phyloP scores from a whole-genome alignment of 2,329 filamentous ascomycete genomes.

The Monosporascus sp. region DNA sequence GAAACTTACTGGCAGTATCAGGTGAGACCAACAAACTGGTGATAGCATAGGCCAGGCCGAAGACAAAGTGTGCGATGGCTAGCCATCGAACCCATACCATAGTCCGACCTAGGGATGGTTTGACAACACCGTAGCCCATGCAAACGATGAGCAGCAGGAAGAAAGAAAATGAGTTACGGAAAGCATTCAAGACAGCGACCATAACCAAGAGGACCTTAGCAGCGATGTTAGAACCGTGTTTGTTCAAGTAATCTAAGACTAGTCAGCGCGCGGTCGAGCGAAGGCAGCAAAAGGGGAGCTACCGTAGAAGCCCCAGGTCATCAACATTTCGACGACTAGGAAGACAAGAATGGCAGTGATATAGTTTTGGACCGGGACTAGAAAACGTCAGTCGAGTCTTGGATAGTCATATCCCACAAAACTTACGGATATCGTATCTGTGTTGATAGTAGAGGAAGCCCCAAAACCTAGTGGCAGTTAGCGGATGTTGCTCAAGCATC shows the following conservation, averaged over 20 bases:
- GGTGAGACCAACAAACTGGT: conserved; percentile 85
- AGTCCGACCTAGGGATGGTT: conserved; percentile 81
- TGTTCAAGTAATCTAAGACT: conserved; percentile 76
- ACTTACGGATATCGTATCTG: conserved; percentile 77
- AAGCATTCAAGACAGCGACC: conserved; percentile 90
- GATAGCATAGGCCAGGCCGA: conserved; percentile 88
- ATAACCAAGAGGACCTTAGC: conserved; percentile 84
- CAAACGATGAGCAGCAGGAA: conserved; percentile 96
- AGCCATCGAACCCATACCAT: conserved; percentile 93
- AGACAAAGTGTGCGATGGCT: conserved; percentile 88
- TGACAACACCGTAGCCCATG: conserved; percentile 99
- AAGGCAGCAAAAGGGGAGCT: conserved; percentile 9
- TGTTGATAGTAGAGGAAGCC: conserved; percentile 94
- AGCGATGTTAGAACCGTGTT: conserved; percentile 75
- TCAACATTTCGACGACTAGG: conserved; percentile 89
- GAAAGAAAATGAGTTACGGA: conserved; percentile 95
- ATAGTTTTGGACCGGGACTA: conserved; percentile 95
- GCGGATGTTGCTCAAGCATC: background rate
- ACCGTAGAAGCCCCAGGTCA: conserved; percentile 98
- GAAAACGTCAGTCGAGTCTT: conserved; percentile 25
- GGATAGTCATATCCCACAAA: background rate
- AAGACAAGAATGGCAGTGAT: conserved; percentile 96
- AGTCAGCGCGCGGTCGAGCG: conserved; percentile 27
- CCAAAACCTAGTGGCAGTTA: conserved; percentile 62
- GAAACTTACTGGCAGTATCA: conserved; percentile 64